Evolutionary conservation across 768 basidiomycete genomes (phyloP).

Genomic region (Calocybe cyanea): DNA sequence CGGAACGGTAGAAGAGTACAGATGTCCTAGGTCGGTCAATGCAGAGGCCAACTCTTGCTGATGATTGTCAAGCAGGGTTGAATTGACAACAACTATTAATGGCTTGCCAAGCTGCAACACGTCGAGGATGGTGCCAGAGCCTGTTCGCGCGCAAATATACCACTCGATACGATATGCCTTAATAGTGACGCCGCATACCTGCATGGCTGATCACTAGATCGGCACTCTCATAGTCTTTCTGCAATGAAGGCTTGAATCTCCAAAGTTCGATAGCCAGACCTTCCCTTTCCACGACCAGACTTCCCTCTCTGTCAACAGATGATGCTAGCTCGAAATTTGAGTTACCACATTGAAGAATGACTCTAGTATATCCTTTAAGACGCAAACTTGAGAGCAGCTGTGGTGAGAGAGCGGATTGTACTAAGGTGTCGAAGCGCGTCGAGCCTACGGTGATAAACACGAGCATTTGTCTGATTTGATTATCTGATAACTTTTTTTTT

Average conservation of each 20-base stretch:
- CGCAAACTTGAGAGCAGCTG: conserved; percentile 54
- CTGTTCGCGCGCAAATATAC: conserved; percentile 36
- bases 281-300: conserved; percentile 22
- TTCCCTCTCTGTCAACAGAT: conserved; percentile 26
- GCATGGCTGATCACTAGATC: conserved; percentile 92
- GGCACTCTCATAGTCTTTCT: conserved; percentile 57
- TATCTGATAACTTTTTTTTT: conserved; percentile 11
- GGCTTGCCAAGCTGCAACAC: conserved; percentile 71
- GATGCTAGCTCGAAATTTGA: conserved; percentile 43
- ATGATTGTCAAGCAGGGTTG: conserved; percentile 87
- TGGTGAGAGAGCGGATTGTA: conserved; percentile 53
- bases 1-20: conserved; percentile 55
- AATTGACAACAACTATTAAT: conserved; percentile 87
- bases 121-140: conserved; percentile 92
- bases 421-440: conserved; percentile 77
- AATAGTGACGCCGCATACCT: conserved; percentile 49
- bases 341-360: conserved; percentile 80
- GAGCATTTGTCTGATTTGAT: conserved; percentile 30
- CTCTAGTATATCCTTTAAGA: conserved; percentile 48
- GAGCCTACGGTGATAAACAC: conserved; percentile 88
- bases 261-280: conserved; percentile 61
- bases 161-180: neutral
- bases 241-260: conserved; percentile 72
- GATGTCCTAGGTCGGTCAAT: conserved; percentile 53
- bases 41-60: conserved; percentile 83